Evolutionary conservation across 257 asterid species (phyloP).

Genomic region (Phtheirospermum japonicum): DNA sequence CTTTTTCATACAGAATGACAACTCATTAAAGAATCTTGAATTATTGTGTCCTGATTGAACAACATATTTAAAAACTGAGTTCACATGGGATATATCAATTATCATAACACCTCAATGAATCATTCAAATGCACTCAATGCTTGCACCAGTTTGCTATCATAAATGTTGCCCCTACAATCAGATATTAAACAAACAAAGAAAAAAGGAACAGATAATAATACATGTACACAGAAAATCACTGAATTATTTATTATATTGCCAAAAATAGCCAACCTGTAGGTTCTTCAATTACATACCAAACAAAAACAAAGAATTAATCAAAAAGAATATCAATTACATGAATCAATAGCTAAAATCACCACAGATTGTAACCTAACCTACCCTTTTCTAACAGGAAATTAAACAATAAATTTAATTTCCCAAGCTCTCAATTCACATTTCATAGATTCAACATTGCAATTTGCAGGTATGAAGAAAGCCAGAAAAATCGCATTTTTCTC

Average conservation of each 20-base stretch:
- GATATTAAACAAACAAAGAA: constrained; percentile 7
- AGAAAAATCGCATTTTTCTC: constrained; percentile 20
- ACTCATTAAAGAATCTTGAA: constrained; percentile 34
- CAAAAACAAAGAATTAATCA: constrained; percentile 6
- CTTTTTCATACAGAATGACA: constrained; percentile 23
- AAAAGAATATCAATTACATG: background rate
- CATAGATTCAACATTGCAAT: background rate
- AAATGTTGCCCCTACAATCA: background rate
- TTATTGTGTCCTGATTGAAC: constrained; percentile 13
- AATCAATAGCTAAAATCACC: constrained; percentile 23
- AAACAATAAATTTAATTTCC: constrained; percentile 29
- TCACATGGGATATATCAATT: no score
- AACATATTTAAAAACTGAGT: constrained; percentile 17
- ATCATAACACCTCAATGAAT: no score
- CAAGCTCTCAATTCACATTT: no score
- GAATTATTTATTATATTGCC: constrained; percentile 17
- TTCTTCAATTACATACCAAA: constrained; percentile 19
- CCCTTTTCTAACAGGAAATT: background rate
- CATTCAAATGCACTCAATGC: constrained; percentile 18
- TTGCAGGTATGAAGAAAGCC: background rate
- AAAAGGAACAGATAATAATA: constrained; percentile 11
- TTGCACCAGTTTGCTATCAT: constrained; percentile 8
- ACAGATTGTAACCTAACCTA: constrained; percentile 10
- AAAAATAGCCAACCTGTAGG: no score
- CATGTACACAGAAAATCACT: background rate